Evolutionary conservation across 768 basidiomycete species (phyloP).

Genomic region (Auricularia cornea): DNA sequence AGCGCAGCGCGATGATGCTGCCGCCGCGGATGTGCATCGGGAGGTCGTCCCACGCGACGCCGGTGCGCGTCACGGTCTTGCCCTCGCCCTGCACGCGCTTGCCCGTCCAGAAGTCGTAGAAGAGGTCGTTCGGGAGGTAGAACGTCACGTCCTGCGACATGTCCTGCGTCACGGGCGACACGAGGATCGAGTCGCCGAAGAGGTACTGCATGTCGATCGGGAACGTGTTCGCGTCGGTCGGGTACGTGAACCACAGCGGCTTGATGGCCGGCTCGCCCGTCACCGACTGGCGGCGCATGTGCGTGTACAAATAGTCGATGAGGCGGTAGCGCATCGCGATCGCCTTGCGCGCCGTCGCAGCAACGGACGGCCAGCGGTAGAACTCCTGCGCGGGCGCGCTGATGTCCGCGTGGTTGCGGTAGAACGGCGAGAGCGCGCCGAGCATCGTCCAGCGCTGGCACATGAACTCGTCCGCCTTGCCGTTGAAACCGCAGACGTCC

Average conservation of each 20-base stretch:
- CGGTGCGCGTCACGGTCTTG: constrained; percentile 32
- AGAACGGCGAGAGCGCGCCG: constrained; percentile 73
- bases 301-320: constrained; percentile 59
- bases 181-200: constrained; percentile 57
- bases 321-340: constrained; percentile 48
- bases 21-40: constrained; percentile 58
- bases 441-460: constrained; percentile 72
- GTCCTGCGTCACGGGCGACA: constrained; percentile 59
- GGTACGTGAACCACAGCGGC: constrained; percentile 61
- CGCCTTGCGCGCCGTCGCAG: constrained; percentile 50
- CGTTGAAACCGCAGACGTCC: constrained; percentile 66
- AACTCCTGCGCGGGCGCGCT: constrained; percentile 45
- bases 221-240: constrained; percentile 50
- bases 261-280: constrained; percentile 60
- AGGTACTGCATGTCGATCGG: constrained; percentile 61
- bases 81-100: constrained; percentile 42
- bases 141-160: constrained; percentile 47
- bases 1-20: constrained; percentile 48
- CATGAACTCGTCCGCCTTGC: constrained; percentile 55
- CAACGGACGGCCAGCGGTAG: constrained; percentile 51
- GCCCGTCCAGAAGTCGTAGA: constrained; percentile 55
- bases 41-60: constrained; percentile 48
- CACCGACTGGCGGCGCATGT: constrained; percentile 48
- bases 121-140: constrained; percentile 56
- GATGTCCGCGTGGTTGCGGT: constrained; percentile 41